A percentile compares a stretch with the other conserved stretches of the same genome.
These are phyloP conservation scores for Cryphonectria nitschkei DNA, from an alignment of 2,329 filamentous ascomycete species.

Conservation along the genomic window DNA sequence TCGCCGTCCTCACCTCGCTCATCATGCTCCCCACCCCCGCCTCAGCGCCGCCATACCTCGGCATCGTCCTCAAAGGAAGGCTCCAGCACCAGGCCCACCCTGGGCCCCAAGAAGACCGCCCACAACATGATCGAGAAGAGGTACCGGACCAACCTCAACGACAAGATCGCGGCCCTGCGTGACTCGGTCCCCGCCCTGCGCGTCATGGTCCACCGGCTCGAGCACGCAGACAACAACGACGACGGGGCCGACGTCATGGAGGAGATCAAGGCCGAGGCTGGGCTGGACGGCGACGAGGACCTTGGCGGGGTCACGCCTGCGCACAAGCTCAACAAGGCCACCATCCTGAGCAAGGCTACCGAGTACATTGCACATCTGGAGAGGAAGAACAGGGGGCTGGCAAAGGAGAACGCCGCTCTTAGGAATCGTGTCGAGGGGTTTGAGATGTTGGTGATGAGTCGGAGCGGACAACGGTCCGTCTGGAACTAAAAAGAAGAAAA, in stretches of 20 bases:
- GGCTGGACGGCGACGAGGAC: slow-evolving; percentile 45
- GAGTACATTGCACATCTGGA: slow-evolving; percentile 44
- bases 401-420: slow-evolving; percentile 50
- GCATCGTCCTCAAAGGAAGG: slow-evolving; percentile 22
- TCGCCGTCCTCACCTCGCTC: slow-evolving; percentile 31
- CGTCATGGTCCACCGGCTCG: slow-evolving; percentile 45
- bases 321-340: slow-evolving; percentile 49
- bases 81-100: slow-evolving; percentile 22
- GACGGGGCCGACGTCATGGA: slow-evolving; percentile 37
- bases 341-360: slow-evolving; percentile 45
- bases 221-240: slow-evolving; percentile 40
- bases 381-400: slow-evolving; percentile 42
- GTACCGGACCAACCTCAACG: slow-evolving; percentile 94
- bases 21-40: slow-evolving; percentile 31
- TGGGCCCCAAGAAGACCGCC: slow-evolving; percentile 77
- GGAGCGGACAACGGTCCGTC: slow-evolving; percentile 27
- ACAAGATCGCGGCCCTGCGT: slow-evolving; percentile 90
- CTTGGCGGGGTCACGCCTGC: slow-evolving; percentile 40
- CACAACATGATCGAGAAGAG: slow-evolving; percentile 99
- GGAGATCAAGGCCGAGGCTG: slow-evolving; percentile 40
- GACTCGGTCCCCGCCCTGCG: slow-evolving; percentile 67
- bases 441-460: slow-evolving; percentile 39
- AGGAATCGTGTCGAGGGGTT: slow-evolving; percentile 41
- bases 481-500: slow-evolving; percentile 30
- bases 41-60: slow-evolving; percentile 20